phyloP scores from a whole-genome alignment of 352 stramenopile species.

The Pseudoperonospora humuli region DNA sequence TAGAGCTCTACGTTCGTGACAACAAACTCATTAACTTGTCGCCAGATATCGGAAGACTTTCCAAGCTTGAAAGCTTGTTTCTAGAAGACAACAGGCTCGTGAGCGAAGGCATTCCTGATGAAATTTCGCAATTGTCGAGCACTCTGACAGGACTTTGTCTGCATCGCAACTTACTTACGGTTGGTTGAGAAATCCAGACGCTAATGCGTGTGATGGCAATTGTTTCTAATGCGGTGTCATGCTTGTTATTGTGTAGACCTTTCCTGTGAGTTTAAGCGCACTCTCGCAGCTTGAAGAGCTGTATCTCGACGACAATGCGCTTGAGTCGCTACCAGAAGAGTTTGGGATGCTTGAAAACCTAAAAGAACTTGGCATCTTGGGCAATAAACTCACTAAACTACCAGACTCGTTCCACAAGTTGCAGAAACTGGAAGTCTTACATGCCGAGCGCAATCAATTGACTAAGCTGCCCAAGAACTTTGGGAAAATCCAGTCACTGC shows the following conservation, averaged over 20 bases:
- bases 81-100: conserved; percentile 83
- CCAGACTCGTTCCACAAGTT: conserved; percentile 65
- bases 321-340: conserved; percentile 61
- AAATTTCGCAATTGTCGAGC: conserved; percentile 35
- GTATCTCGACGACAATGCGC: conserved; percentile 73
- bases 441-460: conserved; percentile 71
- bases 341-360: conserved; percentile 70
- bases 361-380: conserved; percentile 63
- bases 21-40: conserved; percentile 63
- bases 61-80: conserved; percentile 73
- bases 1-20: conserved; percentile 77
- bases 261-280: conserved; percentile 57
- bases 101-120: conserved; percentile 42
- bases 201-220: neutral
- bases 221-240: conserved; percentile 1
- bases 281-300: conserved; percentile 73
- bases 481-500: conserved; percentile 49
- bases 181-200: conserved; percentile 7
- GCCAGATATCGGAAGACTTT: conserved; percentile 36
- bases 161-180: conserved; percentile 71
- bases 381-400: conserved; percentile 58
- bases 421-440: conserved; percentile 67
- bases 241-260: conserved; percentile 22
- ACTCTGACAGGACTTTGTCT: conserved; percentile 62
- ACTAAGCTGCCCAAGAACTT: conserved; percentile 72